Percentiles rank a stretch among this genome's conserved stretches.
These are phyloP conservation scores for Xerocomus subilludens DNA, from an alignment of 1,284 basidiomycete genomes.

Conservation along the genomic window DNA sequence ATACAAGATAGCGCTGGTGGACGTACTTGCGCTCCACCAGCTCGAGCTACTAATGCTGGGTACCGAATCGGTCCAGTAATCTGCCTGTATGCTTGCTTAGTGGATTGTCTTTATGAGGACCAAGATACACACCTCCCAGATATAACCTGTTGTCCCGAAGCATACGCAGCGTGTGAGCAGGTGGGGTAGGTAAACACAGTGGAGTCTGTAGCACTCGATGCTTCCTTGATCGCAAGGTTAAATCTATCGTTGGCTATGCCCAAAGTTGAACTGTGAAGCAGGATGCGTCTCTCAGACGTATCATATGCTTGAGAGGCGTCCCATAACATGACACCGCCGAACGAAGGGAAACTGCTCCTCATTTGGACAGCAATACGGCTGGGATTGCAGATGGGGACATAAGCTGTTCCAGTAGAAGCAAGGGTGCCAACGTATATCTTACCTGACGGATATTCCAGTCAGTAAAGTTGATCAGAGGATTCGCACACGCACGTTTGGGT, in stretches of 20 bases:
- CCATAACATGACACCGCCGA: conserved; percentile 80
- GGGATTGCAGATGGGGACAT: conserved; percentile 61
- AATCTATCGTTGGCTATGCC: conserved; percentile 67
- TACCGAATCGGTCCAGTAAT: conserved; percentile 66
- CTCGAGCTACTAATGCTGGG: conserved; percentile 63
- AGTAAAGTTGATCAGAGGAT: conserved; percentile 14
- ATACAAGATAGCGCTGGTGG: neutral
- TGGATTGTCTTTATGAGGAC: neutral
- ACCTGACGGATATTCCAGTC: conserved; percentile 36
- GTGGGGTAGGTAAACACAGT: conserved; percentile 73
- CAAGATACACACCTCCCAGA: conserved; percentile 65
- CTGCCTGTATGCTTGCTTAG: conserved; percentile 58
- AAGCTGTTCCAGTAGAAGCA: conserved; percentile 66
- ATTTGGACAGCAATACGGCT: conserved; percentile 64
- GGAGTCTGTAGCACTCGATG: conserved; percentile 68
- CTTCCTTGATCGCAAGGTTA: conserved; percentile 70
- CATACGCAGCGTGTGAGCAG: conserved; percentile 67
- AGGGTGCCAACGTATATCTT: conserved; percentile 74
- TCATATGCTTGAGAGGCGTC: conserved; percentile 76
- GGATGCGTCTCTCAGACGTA: conserved; percentile 46
- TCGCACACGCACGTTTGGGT: conserved; percentile 57
- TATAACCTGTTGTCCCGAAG: conserved; percentile 66
- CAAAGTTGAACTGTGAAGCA: conserved; percentile 18
- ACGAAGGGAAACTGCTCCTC: conserved; percentile 73
- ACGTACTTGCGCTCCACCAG: conserved; percentile 74